phyloP scores from a whole-genome alignment of 345 rosid genomes.

The Hypericum androsaemum region DNA sequence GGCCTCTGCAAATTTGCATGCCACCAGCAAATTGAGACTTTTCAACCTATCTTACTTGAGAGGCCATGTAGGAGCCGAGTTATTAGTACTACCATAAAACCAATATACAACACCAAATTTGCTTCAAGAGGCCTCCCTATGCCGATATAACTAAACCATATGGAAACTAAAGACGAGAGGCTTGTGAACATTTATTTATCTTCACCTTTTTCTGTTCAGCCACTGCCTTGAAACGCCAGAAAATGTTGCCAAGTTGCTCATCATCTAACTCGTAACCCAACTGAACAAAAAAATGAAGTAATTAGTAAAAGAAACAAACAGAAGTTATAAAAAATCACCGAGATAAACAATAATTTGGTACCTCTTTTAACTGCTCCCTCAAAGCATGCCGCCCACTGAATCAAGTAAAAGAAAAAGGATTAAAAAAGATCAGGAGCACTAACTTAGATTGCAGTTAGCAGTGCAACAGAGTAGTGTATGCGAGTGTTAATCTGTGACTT shows the following conservation, averaged over 20 bases:
- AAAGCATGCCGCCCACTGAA: slow-evolving; percentile 90
- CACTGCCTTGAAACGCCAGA: slow-evolving; percentile 85
- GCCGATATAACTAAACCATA: too few species aligned
- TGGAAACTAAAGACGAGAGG: too few species aligned
- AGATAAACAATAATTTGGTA: slow-evolving; percentile 17
- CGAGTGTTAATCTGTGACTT: too few species aligned
- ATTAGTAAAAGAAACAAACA: slow-evolving; percentile 10
- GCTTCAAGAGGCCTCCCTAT: too few species aligned
- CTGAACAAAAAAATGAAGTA: slow-evolving; percentile 22
- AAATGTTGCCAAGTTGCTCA: slow-evolving; percentile 56
- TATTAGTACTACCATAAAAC: too few species aligned
- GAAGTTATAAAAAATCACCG: slow-evolving; percentile 3
- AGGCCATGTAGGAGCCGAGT: too few species aligned
- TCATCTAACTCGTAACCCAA: slow-evolving; percentile 77
- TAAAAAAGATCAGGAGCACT: neutral
- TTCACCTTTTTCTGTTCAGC: slow-evolving; percentile 88
- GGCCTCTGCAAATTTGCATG: too few species aligned
- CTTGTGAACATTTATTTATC: too few species aligned
- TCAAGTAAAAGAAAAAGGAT: neutral
- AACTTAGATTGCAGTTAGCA: neutral
- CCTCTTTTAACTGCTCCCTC: slow-evolving; percentile 68
- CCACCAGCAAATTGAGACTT: too few species aligned
- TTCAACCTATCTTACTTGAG: too few species aligned
- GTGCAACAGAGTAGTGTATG: too few species aligned
- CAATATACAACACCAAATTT: too few species aligned